Conservation (phyloP, 2,329 filamentous ascomycete genomes). For the Aspergillus brasiliensis region DNA sequence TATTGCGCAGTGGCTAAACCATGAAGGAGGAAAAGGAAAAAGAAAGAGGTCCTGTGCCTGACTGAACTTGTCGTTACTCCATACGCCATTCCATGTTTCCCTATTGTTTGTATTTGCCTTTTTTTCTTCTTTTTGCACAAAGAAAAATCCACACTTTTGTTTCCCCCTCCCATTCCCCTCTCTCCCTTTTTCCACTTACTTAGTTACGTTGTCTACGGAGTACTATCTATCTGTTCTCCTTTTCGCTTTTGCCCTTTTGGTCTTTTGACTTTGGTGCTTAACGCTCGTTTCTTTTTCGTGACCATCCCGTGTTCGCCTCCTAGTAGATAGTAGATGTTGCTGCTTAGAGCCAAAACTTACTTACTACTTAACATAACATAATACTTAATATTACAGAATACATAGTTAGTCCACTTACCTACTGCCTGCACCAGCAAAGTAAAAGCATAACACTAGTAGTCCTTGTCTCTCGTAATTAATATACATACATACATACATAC, state of each 20-base stretch:
- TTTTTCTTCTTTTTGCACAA: constrained; percentile 7
- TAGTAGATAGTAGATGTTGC: background rate
- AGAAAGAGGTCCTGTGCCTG: constrained; percentile 4
- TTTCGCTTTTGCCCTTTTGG: constrained; percentile 15
- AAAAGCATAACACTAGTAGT: background rate
- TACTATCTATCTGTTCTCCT: background rate
- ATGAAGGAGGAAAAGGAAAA: background rate
- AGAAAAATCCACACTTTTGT: background rate
- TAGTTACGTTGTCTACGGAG: too few relatives aligned
- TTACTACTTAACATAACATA: too few relatives aligned
- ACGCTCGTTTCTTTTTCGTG: background rate
- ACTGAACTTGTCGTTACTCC: background rate
- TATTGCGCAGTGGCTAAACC: constrained; percentile 6
- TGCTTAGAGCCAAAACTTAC: too few relatives aligned
- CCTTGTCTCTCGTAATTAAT: constrained; percentile 5
- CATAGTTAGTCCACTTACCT: constrained; percentile 3
- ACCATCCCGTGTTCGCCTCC: background rate
- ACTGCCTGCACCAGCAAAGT: constrained; percentile 8
- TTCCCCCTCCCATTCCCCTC: background rate
- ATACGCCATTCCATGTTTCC: constrained; percentile 1
- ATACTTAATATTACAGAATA: constrained; percentile 11
- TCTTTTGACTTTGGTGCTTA: constrained; percentile 6
- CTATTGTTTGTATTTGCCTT: constrained; percentile 13
- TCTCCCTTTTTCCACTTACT: background rate
- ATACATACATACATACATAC: constrained; percentile 12